These are phyloP conservation scores for Trametes villosa DNA, from an alignment of 768 basidiomycete species.

Conservation along the genomic window DNA sequence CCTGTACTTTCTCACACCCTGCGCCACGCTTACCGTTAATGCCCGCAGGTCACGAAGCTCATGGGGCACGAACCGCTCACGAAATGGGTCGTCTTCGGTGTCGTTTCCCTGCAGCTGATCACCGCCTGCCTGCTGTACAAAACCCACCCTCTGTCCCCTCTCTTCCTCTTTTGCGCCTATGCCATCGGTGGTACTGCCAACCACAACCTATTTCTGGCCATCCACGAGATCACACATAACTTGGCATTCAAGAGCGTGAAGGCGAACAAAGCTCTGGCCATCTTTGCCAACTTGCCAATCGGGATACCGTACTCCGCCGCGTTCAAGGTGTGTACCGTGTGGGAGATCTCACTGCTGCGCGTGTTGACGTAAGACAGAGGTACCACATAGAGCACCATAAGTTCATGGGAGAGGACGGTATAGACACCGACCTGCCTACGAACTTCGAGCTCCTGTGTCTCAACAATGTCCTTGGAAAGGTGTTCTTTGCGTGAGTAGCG, in stretches of 20 bases:
- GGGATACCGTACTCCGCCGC: constrained; percentile 93
- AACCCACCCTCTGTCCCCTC: constrained; percentile 66
- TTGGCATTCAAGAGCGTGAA: constrained; percentile 84
- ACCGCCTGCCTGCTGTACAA: constrained; percentile 68
- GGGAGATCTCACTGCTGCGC: not conserved
- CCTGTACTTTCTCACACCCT: not conserved
- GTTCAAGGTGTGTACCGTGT: constrained; percentile 72
- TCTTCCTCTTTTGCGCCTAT: constrained; percentile 82
- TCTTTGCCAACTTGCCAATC: constrained; percentile 92
- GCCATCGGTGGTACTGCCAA: constrained; percentile 92
- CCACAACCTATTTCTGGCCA: constrained; percentile 97
- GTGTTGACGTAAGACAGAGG: constrained; percentile 46
- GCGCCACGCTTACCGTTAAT: not conserved
- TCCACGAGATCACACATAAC: constrained; percentile 99
- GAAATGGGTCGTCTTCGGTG: constrained; percentile 84
- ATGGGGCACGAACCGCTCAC: constrained; percentile 96
- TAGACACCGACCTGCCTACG: constrained; percentile 95
- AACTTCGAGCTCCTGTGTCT: constrained; percentile 80
- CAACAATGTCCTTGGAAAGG: constrained; percentile 96
- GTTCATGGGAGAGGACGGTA: constrained; percentile 91
- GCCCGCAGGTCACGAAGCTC: constrained; percentile 82
- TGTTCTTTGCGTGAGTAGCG: constrained; percentile 89
- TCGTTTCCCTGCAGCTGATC: constrained; percentile 77
- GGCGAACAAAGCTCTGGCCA: constrained; percentile 85
- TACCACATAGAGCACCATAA: constrained; percentile 99